These are phyloP conservation scores for Fomitopsis serialis DNA, from an alignment of 768 basidiomycete genomes.

Conservation along the genomic window DNA sequence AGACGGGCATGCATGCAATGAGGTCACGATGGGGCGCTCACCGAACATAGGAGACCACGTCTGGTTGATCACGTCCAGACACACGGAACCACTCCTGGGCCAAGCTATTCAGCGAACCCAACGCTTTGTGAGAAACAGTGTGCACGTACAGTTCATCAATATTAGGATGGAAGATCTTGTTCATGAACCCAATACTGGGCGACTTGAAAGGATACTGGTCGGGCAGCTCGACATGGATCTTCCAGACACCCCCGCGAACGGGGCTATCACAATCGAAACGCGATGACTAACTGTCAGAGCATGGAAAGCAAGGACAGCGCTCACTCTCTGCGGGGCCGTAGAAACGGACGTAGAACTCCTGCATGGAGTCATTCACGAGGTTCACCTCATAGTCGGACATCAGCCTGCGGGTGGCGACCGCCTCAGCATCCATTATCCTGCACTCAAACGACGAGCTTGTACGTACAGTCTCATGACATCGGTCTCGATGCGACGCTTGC, in stretches of 20 bases:
- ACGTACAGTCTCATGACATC: conserved; percentile 98
- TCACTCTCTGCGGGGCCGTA: conserved; percentile 90
- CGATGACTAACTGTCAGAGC: not conserved
- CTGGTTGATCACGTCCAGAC: conserved; percentile 97
- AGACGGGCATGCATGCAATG: not conserved
- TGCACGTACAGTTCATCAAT: conserved; percentile 93
- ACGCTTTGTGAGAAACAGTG: not conserved
- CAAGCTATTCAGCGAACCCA: conserved; percentile 3
- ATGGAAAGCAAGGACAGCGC: conserved; percentile 22
- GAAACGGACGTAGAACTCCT: conserved; percentile 97
- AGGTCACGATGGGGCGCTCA: conserved; percentile 43
- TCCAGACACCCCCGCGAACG: conserved; percentile 98
- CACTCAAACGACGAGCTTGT: not conserved
- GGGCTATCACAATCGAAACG: conserved; percentile 48
- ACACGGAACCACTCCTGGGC: conserved; percentile 90
- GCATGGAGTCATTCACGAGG: conserved; percentile 97
- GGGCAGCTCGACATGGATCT: conserved; percentile 97
- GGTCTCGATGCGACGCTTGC: conserved; percentile 93
- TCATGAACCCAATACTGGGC: conserved; percentile 99
- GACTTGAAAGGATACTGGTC: conserved; percentile 99
- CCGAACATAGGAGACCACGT: conserved; percentile 99
- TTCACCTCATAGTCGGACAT: conserved; percentile 99
- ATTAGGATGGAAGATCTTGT: conserved; percentile 99
- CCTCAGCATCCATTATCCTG: not conserved
- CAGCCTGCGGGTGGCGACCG: conserved; percentile 44